Evolutionary conservation across 257 asterid genomes (phyloP).

Genomic region (Solanum neorickii): DNA sequence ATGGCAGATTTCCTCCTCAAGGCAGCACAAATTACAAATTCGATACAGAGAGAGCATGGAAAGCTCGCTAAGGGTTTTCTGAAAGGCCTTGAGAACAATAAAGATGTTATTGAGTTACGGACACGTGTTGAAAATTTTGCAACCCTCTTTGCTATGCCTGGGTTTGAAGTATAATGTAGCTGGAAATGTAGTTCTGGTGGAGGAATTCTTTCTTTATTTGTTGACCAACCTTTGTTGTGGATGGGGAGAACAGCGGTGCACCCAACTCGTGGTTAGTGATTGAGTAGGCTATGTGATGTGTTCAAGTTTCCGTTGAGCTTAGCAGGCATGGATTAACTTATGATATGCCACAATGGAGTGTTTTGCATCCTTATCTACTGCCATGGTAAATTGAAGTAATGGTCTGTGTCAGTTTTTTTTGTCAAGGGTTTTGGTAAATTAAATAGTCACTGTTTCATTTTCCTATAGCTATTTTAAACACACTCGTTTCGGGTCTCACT

Average conservation of each 20-base stretch:
- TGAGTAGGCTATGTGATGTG: background rate
- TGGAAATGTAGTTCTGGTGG: background rate
- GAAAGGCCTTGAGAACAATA: constrained; percentile 73
- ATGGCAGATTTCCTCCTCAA: constrained; percentile 62
- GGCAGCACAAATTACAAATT: constrained; percentile 60
- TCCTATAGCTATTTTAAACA: background rate
- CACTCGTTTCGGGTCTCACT: background rate
- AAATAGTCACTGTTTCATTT: background rate
- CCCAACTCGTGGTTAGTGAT: background rate
- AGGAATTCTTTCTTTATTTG: background rate
- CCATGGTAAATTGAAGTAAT: background rate
- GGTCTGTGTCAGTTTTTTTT: background rate
- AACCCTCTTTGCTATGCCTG: constrained; percentile 83
- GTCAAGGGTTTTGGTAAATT: background rate
- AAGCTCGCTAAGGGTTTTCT: constrained; percentile 51
- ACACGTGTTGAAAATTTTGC: constrained; percentile 77
- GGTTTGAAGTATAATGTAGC: constrained; percentile 41
- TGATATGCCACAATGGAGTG: background rate
- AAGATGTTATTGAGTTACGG: constrained; percentile 59
- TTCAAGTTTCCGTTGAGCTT: background rate
- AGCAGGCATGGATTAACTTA: background rate
- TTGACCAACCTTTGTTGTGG: background rate
- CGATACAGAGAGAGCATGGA: constrained; percentile 62
- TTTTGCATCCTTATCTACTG: background rate
- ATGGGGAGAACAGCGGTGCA: background rate